phyloP scores from a whole-genome alignment of 345 rosid species.

The Linum usitatissimum region DNA sequence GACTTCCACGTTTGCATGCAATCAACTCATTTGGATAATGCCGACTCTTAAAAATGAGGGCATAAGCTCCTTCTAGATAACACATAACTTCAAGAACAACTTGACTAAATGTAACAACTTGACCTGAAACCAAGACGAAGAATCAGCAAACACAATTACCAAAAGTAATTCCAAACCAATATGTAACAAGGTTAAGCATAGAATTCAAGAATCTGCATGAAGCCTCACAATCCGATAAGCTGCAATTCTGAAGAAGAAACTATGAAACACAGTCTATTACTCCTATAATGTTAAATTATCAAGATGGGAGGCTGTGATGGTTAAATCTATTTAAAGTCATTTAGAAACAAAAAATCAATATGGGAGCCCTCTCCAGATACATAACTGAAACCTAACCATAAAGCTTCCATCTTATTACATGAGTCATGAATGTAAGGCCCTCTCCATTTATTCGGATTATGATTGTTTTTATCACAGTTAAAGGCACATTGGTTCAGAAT shows the following conservation, averaged over 20 bases:
- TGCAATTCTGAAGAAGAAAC: not conserved
- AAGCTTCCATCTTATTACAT: too few relatives aligned
- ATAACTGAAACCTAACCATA: too few relatives aligned
- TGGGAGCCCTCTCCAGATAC: too few relatives aligned
- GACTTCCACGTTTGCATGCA: constrained; percentile 97
- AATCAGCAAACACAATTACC: not conserved
- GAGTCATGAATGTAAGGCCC: too few relatives aligned
- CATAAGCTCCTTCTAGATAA: constrained; percentile 97
- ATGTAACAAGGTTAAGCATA: not conserved
- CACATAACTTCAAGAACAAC: constrained; percentile 94
- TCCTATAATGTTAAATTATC: not conserved
- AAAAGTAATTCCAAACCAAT: not conserved
- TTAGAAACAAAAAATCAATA: not conserved
- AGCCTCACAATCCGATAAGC: not conserved
- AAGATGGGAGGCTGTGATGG: not conserved
- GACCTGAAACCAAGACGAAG: constrained; percentile 38
- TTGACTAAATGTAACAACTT: constrained; percentile 64
- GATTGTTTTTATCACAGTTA: not conserved
- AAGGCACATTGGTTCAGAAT: not conserved
- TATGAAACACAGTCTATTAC: not conserved
- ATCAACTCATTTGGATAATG: constrained; percentile 91
- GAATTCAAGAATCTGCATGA: not conserved
- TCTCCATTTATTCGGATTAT: too few relatives aligned
- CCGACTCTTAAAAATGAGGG: constrained; percentile 82
- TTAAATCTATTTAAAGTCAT: not conserved